Percentiles rank a stretch among this genome's conserved stretches.
These are phyloP conservation scores for Bolboschoenoplectus hybrid DNA, from an alignment of 202 grass and related monocot species.

Conservation along the genomic window DNA sequence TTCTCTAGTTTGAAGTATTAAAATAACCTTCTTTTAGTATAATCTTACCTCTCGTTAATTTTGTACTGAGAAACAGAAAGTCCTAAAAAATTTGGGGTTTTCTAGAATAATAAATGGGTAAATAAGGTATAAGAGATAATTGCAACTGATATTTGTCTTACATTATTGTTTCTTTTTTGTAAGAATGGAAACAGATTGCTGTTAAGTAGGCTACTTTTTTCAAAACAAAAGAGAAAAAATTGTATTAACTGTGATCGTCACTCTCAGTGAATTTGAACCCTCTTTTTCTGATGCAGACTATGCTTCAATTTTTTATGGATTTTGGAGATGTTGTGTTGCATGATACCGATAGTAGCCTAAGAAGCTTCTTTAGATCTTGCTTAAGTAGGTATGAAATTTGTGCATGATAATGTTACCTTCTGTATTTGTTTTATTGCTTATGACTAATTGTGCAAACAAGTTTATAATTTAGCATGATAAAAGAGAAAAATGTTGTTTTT, in stretches of 20 bases:
- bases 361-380: constrained; percentile 84
- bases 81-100: not conserved
- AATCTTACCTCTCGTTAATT: not conserved
- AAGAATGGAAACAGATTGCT: not conserved
- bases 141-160: not conserved
- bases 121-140: constrained; percentile 11
- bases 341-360: constrained; percentile 90
- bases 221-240: not conserved
- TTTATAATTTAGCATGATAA: not conserved
- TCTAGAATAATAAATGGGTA: not conserved
- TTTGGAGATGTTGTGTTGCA: constrained; percentile 94
- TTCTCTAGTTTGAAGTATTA: constrained; percentile 29
- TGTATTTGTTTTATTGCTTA: not conserved
- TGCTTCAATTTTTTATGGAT: constrained; percentile 95
- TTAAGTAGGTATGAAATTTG: constrained; percentile 81
- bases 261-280: constrained; percentile 10
- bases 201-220: not conserved
- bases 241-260: not conserved
- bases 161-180: constrained; percentile 29
- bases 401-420: constrained; percentile 4
- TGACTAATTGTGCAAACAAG: constrained; percentile 15
- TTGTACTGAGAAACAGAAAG: not conserved
- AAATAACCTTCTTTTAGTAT: not conserved
- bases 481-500: constrained; percentile 6
- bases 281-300: constrained; percentile 56